A percentile compares a stretch with the other conserved stretches of the same genome.
Evolutionary conservation across 2,329 filamentous ascomycete genomes (phyloP).

Genomic region (Monosporascus sp.): DNA sequence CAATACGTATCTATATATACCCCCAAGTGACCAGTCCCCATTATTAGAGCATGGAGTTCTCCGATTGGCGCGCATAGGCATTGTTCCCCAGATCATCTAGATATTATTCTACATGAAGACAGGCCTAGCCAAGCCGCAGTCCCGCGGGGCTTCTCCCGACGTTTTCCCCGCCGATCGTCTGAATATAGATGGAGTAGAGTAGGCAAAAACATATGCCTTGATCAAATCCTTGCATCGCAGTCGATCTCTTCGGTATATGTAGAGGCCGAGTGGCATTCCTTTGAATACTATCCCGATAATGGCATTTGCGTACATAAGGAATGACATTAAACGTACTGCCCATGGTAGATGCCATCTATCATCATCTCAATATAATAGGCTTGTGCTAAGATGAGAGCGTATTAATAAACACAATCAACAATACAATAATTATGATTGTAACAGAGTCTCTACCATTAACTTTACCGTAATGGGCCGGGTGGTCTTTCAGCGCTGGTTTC

Average conservation of each 20-base stretch:
- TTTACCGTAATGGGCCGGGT: no score
- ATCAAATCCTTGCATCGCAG: neutral
- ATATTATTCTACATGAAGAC: neutral
- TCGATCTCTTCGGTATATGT: neutral
- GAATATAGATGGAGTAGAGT: neutral
- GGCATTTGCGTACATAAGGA: no score
- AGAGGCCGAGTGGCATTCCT: neutral
- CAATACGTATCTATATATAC: neutral
- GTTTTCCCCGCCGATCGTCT: neutral
- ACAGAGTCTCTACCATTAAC: no score
- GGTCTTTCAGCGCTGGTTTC: no score
- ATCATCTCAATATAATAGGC: no score
- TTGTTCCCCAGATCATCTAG: neutral
- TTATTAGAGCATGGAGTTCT: neutral
- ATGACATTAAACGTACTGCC: no score
- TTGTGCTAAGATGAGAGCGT: no score
- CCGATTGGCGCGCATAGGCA: neutral
- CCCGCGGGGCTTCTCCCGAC: neutral
- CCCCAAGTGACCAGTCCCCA: neutral
- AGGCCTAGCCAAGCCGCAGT: neutral
- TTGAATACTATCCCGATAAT: no score
- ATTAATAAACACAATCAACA: no score
- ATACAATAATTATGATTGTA: no score
- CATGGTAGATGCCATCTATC: no score
- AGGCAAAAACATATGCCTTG: neutral